Percentiles rank a stretch among this genome's conserved stretches.
Evolutionary conservation across 2,329 filamentous ascomycete genomes (phyloP).

Genomic region (Aspergillus sp.): DNA sequence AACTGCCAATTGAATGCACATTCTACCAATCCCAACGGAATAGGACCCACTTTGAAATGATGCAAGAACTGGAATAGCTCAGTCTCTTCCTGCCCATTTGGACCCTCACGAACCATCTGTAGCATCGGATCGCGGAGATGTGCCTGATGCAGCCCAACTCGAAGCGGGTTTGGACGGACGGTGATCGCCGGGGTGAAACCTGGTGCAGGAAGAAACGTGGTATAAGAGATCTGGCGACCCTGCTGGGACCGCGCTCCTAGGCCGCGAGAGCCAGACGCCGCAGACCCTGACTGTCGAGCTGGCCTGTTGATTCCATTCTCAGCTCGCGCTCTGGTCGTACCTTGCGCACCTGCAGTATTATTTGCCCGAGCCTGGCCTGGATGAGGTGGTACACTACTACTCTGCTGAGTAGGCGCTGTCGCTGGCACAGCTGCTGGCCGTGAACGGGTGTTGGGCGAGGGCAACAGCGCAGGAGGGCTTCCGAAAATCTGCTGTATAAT

Average conservation of each 20-base stretch:
- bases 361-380: background rate
- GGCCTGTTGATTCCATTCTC: background rate
- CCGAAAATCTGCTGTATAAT: background rate
- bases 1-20: constrained; percentile 29
- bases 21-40: constrained; percentile 17
- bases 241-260: background rate
- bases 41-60: constrained; percentile 24
- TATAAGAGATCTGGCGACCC: background rate
- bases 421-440: background rate
- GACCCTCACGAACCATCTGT: constrained; percentile 16
- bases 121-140: constrained; percentile 48
- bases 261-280: background rate
- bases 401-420: background rate
- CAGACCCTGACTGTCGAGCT: background rate
- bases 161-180: constrained; percentile 37
- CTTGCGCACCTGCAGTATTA: background rate
- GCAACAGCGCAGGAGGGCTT: too few relatives aligned
- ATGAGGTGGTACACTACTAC: background rate
- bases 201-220: constrained; percentile 29
- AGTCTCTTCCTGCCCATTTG: constrained; percentile 15
- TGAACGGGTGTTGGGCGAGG: background rate
- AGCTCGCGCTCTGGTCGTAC: background rate
- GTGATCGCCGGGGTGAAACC: constrained; percentile 28
- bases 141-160: constrained; percentile 51
- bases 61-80: constrained; percentile 31